phyloP scores from a whole-genome alignment of 1,284 basidiomycete species.

The Ceratobasidium sp. region DNA sequence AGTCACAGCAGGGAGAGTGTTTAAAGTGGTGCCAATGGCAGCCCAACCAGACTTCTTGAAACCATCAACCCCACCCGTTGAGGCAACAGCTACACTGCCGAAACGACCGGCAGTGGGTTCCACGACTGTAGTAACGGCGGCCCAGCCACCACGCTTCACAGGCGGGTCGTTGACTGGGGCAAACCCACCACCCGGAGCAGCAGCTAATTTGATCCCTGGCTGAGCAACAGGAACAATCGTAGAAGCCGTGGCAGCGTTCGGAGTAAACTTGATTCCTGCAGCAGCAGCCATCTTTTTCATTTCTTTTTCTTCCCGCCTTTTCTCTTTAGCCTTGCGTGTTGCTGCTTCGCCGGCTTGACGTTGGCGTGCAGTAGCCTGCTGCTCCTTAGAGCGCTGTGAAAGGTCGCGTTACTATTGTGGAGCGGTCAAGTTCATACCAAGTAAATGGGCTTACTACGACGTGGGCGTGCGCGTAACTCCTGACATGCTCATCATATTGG shows the following conservation, averaged over 20 bases:
- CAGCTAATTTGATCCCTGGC: constrained; percentile 47
- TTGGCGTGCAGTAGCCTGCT: constrained; percentile 48
- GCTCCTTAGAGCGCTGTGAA: constrained; percentile 53
- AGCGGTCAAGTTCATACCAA: neutral
- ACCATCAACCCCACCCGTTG: constrained; percentile 50
- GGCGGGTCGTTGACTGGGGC: constrained; percentile 32
- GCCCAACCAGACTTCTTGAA: constrained; percentile 72
- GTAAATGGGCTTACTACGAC: constrained; percentile 40
- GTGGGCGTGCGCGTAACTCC: constrained; percentile 46
- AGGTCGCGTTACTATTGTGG: constrained; percentile 52
- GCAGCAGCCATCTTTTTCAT: constrained; percentile 80
- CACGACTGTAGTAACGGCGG: constrained; percentile 40
- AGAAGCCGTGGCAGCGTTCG: constrained; percentile 54
- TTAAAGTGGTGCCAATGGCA: constrained; percentile 48
- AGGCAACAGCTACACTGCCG: neutral
- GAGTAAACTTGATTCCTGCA: constrained; percentile 74
- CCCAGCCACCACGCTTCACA: constrained; percentile 28
- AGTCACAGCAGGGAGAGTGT: constrained; percentile 45
- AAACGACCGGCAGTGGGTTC: constrained; percentile 17
- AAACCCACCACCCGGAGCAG: constrained; percentile 49
- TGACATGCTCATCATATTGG: constrained; percentile 78
- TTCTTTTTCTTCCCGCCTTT: constrained; percentile 82
- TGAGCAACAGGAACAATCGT: constrained; percentile 47
- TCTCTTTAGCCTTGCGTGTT: constrained; percentile 78
- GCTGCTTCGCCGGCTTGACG: constrained; percentile 42